Percentiles rank a stretch among this genome's conserved stretches.
These are phyloP conservation scores for Debaryomyces sp. DNA, from an alignment of 1,139 yeast species.

Conservation along the genomic window DNA sequence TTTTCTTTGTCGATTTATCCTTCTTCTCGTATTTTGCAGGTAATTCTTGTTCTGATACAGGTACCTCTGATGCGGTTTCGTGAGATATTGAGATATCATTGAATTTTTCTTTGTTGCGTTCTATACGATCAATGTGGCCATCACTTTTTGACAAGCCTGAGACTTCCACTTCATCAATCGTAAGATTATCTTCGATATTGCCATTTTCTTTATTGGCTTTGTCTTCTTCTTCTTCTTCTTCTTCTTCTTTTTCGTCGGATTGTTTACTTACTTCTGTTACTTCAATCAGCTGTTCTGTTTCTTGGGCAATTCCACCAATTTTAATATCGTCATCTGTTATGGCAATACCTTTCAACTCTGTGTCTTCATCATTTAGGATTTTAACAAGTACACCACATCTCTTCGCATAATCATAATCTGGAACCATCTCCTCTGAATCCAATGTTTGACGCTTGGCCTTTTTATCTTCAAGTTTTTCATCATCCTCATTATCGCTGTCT, in stretches of 20 bases:
- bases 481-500: conserved; percentile 15
- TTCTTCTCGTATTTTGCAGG: background rate
- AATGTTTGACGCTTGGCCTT: conserved; percentile 11
- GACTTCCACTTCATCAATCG: conserved; percentile 45
- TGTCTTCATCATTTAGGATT: conserved; percentile 28
- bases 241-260: background rate
- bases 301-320: background rate
- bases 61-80: background rate
- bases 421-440: conserved; percentile 16
- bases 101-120: background rate
- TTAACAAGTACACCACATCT: conserved; percentile 32
- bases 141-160: conserved; percentile 24
- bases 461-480: conserved; percentile 18
- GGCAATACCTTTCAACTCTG: conserved; percentile 40
- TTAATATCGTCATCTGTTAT: conserved; percentile 3
- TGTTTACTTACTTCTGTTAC: conserved; percentile 7
- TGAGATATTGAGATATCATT: background rate
- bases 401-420: conserved; percentile 41
- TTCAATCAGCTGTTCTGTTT: conserved; percentile 1
- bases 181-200: conserved; percentile 32
- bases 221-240: background rate
- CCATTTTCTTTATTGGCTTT: conserved; percentile 31
- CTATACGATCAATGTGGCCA: background rate
- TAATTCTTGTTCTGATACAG: background rate
- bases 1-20: background rate